A percentile compares a stretch with the other conserved stretches of the same genome.
Evolutionary conservation across 2,329 filamentous ascomycete genomes (phyloP).

Genomic region (Raffaelea arxii): DNA sequence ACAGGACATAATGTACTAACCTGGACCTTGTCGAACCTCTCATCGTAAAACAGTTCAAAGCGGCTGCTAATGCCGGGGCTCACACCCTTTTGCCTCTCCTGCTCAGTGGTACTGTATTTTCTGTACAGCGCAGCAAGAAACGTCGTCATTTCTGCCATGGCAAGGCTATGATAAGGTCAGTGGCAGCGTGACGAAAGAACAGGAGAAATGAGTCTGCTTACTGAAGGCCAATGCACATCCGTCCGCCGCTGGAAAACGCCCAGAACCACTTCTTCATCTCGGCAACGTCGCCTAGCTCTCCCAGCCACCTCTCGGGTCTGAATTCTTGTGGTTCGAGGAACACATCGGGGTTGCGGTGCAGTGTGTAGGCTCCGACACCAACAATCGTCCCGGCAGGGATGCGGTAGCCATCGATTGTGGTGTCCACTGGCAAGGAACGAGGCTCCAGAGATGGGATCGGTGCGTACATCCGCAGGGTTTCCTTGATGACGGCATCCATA

Average conservation of each 20-base stretch:
- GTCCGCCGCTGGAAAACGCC: slow-evolving; percentile 59
- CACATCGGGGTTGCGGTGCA: slow-evolving; percentile 17
- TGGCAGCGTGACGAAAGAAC: too few relatives aligned
- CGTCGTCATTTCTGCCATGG: slow-evolving; percentile 40
- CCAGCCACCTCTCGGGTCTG: slow-evolving; percentile 16
- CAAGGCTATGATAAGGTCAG: too few relatives aligned
- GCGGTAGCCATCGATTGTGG: slow-evolving; percentile 14
- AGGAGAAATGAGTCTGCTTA: too few relatives aligned
- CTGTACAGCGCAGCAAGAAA: slow-evolving; percentile 33
- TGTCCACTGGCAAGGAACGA: slow-evolving; percentile 24
- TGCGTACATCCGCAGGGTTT: slow-evolving; percentile 37
- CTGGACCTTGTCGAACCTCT: slow-evolving; percentile 8
- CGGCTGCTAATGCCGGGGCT: slow-evolving; percentile 29
- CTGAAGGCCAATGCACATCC: slow-evolving; percentile 53
- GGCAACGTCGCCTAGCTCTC: slow-evolving; percentile 5
- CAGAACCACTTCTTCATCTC: slow-evolving; percentile 40
- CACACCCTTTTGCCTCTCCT: slow-evolving; percentile 14
- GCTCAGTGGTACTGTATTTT: slow-evolving; percentile 26
- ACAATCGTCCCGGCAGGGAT: slow-evolving; percentile 16
- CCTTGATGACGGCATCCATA: slow-evolving; percentile 38
- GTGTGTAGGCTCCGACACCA: slow-evolving; percentile 15
- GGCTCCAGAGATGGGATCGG: slow-evolving; percentile 42
- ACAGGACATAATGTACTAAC: too few relatives aligned
- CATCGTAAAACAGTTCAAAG: slow-evolving; percentile 30
- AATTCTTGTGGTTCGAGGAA: slow-evolving; percentile 15